Evolutionary conservation across 2,329 filamentous ascomycete species (phyloP), one percentile per base, ranked within the genome.

Genomic region (Exophiala aquamarina): DNA sequence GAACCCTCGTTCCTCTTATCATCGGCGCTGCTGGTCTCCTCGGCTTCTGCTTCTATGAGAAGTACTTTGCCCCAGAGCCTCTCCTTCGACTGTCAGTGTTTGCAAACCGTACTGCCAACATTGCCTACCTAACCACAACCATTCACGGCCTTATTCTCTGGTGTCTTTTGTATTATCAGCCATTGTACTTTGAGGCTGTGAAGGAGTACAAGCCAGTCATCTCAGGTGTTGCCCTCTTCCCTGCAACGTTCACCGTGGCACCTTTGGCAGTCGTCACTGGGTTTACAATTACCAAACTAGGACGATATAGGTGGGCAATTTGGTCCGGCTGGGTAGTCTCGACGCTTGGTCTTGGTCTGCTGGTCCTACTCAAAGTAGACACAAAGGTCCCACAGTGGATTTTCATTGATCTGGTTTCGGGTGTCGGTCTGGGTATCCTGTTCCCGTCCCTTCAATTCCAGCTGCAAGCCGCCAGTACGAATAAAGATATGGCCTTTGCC

Each of bases 351-450:
- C 66, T 76, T 4, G 84, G 84, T 2, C 61, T 83, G 21, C 73
- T 80, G 33, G 31, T 50, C 19, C 28, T 59, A 4, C 41, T 59
- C 17, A 32, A 59, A 11, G 49, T 56, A n/a, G 40, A 52, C 39
- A 59, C 56, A 13, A 43, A 20, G 7, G 72, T 78, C 2, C 65
- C 70, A 0, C 66, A 67, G 15, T 84, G 82, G 77, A 45, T 63
- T 62, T n/a, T 70, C 66, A 40, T 68, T 63, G 47, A 62, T 20
- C 70, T 89, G 44, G 78, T 89, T 52, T 78, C 85, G 61, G 83
- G 83, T 21, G 77, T 87, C 47, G 79, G 79, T 61, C 81, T 84
- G 35, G 74, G 84, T 55, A 84, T 88, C 70, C 83, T 83, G 57
- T 78, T 84, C 50, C 47, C 84, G 0, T 71, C 76, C n/a, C 78